phyloP scores from a whole-genome alignment of 2,329 filamentous ascomycete species.

The Colletotrichum viniferum region DNA sequence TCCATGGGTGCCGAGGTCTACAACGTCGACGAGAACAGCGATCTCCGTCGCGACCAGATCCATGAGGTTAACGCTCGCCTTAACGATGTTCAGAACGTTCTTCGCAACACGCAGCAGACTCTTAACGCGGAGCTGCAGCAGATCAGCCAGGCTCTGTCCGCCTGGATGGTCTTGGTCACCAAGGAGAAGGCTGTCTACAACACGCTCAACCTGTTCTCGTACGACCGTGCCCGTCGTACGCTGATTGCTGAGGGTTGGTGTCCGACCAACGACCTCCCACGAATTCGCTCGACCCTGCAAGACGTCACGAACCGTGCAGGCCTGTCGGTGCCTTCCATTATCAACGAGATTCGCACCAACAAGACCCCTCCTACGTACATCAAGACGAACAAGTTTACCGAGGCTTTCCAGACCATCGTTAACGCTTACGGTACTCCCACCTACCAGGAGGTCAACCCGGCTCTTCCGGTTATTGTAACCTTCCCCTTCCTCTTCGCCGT shows the following conservation, averaged over 20 bases:
- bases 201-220: constrained; percentile 94
- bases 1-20: constrained; percentile 96
- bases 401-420: constrained; percentile 98
- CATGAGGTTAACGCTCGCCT: constrained; percentile 96
- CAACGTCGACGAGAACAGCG: constrained; percentile 96
- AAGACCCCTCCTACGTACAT: constrained; percentile 97
- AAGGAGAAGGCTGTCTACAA: constrained; percentile 99
- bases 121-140: constrained; percentile 91
- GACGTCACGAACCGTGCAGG: constrained; percentile 97
- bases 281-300: constrained; percentile 92
- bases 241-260: constrained; percentile 98
- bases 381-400: constrained; percentile 98
- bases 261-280: constrained; percentile 84
- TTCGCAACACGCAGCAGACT: constrained; percentile 93
- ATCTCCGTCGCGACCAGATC: constrained; percentile 92
- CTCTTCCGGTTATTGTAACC: constrained; percentile 91
- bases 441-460: constrained; percentile 96
- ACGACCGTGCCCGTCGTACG: constrained; percentile 93
- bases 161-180: constrained; percentile 97
- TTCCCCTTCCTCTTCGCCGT: constrained; percentile 99
- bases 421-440: constrained; percentile 98
- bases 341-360: constrained; percentile 96
- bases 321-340: constrained; percentile 95
- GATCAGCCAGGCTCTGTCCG: constrained; percentile 89
- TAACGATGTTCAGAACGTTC: constrained; percentile 87